Conservation (phyloP, 2,329 filamentous ascomycete genomes). For the Penicillium sp. region DNA sequence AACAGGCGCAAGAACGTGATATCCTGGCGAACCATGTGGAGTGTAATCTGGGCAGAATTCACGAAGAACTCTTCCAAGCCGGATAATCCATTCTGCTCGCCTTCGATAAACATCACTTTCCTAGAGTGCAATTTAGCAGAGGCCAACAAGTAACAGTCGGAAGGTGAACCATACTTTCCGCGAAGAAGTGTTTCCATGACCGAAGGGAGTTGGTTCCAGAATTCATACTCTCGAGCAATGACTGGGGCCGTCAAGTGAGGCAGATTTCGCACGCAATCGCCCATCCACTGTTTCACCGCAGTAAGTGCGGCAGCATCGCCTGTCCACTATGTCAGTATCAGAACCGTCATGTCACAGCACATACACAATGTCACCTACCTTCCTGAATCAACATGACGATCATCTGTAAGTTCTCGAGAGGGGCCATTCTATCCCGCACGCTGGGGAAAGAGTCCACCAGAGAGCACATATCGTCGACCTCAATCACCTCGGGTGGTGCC, state of each 20-base stretch:
- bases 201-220: conserved; percentile 44
- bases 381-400: conserved; percentile 35
- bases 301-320: conserved; percentile 32
- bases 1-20: conserved; percentile 29
- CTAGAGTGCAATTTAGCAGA: conserved; percentile 22
- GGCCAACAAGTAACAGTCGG: background rate
- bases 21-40: conserved; percentile 43
- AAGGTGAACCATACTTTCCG: conserved; percentile 31
- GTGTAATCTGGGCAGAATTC: conserved; percentile 37
- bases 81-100: conserved; percentile 26
- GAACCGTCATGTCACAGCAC: background rate
- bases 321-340: conserved; percentile 14
- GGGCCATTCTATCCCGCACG: conserved; percentile 24
- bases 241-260: conserved; percentile 34
- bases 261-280: conserved; percentile 33
- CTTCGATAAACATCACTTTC: conserved; percentile 30
- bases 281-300: conserved; percentile 43
- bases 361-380: conserved; percentile 23
- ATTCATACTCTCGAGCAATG: conserved; percentile 39
- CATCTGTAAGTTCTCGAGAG: conserved; percentile 33
- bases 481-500: conserved; percentile 31
- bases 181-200: conserved; percentile 40
- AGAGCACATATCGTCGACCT: conserved; percentile 31
- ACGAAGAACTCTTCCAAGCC: conserved; percentile 43
- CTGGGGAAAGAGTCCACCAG: conserved; percentile 39